Evolutionary conservation across 2,329 filamentous ascomycete species (phyloP).

Genomic region (Thielaviopsis populi): DNA sequence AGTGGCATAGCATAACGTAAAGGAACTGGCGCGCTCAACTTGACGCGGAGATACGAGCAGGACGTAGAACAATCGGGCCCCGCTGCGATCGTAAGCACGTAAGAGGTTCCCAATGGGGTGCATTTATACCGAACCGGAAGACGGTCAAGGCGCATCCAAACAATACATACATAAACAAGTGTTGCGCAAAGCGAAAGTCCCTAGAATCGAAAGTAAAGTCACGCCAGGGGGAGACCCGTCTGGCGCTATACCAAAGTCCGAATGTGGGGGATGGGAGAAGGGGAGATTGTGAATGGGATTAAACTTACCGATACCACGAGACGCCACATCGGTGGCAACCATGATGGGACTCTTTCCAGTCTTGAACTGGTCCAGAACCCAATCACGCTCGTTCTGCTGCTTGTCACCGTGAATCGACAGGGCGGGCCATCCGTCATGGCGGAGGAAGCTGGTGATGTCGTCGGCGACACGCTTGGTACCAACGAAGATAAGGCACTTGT

Average conservation of each 20-base stretch:
- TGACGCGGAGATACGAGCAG: constrained; percentile 9
- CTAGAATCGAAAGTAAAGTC: constrained; percentile 84
- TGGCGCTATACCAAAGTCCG: constrained; percentile 29
- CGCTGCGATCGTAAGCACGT: constrained; percentile 9
- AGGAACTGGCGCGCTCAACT: constrained; percentile 16
- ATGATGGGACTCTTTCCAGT: constrained; percentile 98
- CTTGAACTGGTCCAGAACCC: constrained; percentile 99
- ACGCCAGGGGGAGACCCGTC: constrained; percentile 47
- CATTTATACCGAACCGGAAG: constrained; percentile 53
- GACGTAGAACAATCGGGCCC: constrained; percentile 5
- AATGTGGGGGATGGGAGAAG: constrained; percentile 26
- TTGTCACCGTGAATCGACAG: constrained; percentile 98
- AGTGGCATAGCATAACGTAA: constrained; percentile 14
- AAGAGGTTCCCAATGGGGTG: constrained; percentile 12
- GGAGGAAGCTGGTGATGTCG: constrained; percentile 92
- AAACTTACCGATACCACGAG: constrained; percentile 99
- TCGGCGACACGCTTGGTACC: constrained; percentile 90
- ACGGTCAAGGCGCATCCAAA: constrained; percentile 11
- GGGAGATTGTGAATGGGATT: constrained; percentile 21
- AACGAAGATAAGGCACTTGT: constrained; percentile 93
- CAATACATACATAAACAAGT: constrained; percentile 45
- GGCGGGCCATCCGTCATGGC: constrained; percentile 94
- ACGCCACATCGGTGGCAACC: constrained; percentile 99
- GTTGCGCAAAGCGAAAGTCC: constrained; percentile 75
- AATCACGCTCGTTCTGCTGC: constrained; percentile 98